Percentiles rank a stretch among this genome's conserved stretches.
Conservation (phyloP, 192 early-diverging fungal species). For the Umbelopsis sp. region DNA sequence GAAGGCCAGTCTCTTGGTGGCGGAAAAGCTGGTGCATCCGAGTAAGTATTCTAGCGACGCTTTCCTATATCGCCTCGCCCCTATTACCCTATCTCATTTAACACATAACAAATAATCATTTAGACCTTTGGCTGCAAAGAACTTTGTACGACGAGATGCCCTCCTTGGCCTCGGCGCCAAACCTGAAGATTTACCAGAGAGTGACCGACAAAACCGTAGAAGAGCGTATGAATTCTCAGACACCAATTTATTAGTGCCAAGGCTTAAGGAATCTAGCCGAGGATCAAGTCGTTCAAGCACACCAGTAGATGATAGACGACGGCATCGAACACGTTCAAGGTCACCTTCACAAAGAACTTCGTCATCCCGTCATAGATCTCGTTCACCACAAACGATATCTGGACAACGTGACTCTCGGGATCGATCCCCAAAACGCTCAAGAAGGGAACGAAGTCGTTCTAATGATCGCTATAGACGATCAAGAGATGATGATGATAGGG, state of each 20-base stretch:
- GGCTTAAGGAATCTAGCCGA: neutral
- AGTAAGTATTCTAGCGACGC: neutral
- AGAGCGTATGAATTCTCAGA: constrained; percentile 31
- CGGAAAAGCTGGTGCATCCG: constrained; percentile 37
- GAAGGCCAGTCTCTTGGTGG: constrained; percentile 61
- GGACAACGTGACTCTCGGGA: neutral
- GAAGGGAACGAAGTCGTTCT: neutral
- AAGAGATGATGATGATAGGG: neutral
- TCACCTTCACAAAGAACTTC: neutral
- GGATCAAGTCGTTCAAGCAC: neutral
- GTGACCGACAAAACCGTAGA: constrained; percentile 28
- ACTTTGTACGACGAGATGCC: constrained; percentile 59
- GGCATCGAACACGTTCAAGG: neutral
- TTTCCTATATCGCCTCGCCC: neutral
- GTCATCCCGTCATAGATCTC: neutral
- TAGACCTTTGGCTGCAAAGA: neutral
- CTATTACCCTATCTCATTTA: neutral
- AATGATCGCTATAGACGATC: neutral
- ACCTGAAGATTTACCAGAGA: constrained; percentile 49
- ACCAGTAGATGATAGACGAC: neutral
- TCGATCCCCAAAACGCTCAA: neutral
- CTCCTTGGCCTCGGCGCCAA: constrained; percentile 86
- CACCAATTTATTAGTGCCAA: constrained; percentile 28
- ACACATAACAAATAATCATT: neutral
- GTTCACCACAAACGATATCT: neutral